Evolutionary conservation across 495 filamentous ascomycete species (phyloP).

Genomic region (Ramalina intermedia): DNA sequence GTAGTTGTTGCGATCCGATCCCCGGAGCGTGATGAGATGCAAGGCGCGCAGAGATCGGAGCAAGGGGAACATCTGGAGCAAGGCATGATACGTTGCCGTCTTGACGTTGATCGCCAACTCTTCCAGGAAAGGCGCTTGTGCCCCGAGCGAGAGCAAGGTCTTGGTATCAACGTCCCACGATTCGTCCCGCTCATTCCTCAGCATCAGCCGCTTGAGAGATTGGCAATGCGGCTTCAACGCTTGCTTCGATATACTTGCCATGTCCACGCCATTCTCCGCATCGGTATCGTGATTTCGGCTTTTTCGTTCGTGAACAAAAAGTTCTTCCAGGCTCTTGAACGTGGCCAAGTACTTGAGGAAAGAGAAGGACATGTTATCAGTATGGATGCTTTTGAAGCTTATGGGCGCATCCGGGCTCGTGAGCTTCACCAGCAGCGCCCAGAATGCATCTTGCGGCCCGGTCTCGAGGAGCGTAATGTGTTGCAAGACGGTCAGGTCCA

Average conservation of each 20-base stretch:
- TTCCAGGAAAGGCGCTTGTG: constrained; percentile 28
- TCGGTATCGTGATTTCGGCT: constrained; percentile 36
- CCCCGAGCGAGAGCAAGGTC: constrained; percentile 32
- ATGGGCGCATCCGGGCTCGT: constrained; percentile 31
- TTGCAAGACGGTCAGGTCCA: constrained; percentile 37
- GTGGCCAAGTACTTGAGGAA: constrained; percentile 37
- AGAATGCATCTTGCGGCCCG: constrained; percentile 41
- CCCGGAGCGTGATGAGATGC: constrained; percentile 34
- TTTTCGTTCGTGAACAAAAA: constrained; percentile 41
- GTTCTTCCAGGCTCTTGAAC: constrained; percentile 35
- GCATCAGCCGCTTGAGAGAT: constrained; percentile 15
- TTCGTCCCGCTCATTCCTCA: constrained; percentile 26
- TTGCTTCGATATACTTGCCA: constrained; percentile 36
- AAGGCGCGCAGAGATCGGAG: constrained; percentile 35
- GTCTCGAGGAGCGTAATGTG: constrained; percentile 46
- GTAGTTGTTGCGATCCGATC: constrained; percentile 33
- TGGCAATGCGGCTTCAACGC: constrained; percentile 21
- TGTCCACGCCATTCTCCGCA: constrained; percentile 28
- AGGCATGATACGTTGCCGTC: constrained; percentile 38
- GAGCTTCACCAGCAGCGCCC: constrained; percentile 35
- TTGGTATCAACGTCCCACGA: constrained; percentile 41
- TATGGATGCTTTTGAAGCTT: constrained; percentile 39
- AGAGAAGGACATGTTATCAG: constrained; percentile 39
- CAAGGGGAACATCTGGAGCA: constrained; percentile 35
- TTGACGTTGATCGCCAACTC: constrained; percentile 38